phyloP scores from a whole-genome alignment of 805 yeast genomes.

The Candida corydali region DNA sequence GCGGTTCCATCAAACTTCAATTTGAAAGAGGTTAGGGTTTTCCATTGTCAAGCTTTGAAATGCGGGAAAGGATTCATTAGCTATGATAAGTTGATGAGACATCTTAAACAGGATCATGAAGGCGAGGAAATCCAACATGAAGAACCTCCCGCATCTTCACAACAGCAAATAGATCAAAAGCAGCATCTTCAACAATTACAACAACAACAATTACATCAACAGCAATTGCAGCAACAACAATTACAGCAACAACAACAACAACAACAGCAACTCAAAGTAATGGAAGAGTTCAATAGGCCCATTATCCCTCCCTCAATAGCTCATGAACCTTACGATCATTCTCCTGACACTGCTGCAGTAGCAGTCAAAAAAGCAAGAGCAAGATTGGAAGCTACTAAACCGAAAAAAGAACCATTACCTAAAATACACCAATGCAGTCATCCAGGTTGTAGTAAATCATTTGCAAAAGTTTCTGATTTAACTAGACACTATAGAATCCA shows the following conservation, averaged over 20 bases:
- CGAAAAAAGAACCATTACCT: constrained; percentile 2
- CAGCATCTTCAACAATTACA: too few species aligned
- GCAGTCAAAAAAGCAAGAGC: background rate
- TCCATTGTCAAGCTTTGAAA: constrained; percentile 10
- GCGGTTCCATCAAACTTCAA: constrained; percentile 3
- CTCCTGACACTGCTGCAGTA: background rate
- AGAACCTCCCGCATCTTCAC: too few species aligned
- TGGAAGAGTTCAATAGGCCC: constrained; percentile 1
- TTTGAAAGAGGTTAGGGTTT: constrained; percentile 11
- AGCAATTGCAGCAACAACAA: background rate
- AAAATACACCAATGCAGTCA: constrained; percentile 12
- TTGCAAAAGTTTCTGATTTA: constrained; percentile 14
- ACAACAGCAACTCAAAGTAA: background rate
- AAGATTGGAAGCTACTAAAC: background rate
- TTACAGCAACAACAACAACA: background rate
- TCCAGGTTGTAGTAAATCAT: constrained; percentile 14
- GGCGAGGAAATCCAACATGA: background rate
- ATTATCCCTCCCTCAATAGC: background rate
- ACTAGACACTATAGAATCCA: constrained; percentile 14
- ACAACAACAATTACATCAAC: background rate
- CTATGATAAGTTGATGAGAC: constrained; percentile 8
- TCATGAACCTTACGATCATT: background rate
- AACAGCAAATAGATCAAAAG: too few species aligned
- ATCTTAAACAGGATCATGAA: constrained; percentile 7
- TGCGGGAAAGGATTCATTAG: constrained; percentile 11